These are phyloP conservation scores for Zoysia pacifica DNA, from an alignment of 176 grass and related monocot species.

Conservation along the genomic window DNA sequence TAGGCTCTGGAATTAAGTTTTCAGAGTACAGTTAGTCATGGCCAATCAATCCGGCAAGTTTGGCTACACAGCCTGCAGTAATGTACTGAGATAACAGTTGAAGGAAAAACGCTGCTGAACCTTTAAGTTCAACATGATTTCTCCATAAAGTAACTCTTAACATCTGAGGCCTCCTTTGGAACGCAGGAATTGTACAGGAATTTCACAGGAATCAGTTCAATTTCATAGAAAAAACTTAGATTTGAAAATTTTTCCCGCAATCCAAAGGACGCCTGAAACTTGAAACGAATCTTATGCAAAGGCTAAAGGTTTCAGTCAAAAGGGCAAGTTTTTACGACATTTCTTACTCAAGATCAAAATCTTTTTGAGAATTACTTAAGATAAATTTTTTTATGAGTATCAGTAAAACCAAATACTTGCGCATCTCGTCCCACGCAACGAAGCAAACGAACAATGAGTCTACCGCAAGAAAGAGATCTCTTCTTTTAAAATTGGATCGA, in stretches of 20 bases:
- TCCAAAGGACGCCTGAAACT: not conserved
- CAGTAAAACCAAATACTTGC: not conserved
- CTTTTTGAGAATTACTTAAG: not conserved
- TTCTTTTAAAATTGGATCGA: not conserved
- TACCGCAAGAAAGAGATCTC: not conserved
- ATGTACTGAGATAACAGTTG: constrained; percentile 6
- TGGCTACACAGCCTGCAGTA: not conserved
- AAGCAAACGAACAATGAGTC: not conserved
- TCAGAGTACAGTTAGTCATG: constrained; percentile 16
- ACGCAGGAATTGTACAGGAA: too few species aligned
- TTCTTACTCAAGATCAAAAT: not conserved
- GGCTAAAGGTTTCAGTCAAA: constrained; percentile 7
- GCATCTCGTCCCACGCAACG: not conserved
- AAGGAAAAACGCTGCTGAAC: not conserved
- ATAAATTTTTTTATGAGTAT: not conserved
- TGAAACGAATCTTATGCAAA: not conserved
- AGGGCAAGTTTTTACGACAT: constrained; percentile 13
- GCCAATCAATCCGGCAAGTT: constrained; percentile 22
- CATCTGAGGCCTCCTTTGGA: too few species aligned
- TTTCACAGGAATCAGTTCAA: too few species aligned
- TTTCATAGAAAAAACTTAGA: too few species aligned
- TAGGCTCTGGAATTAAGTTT: constrained; percentile 60
- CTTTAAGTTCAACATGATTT: not conserved
- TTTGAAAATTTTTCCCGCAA: too few species aligned
- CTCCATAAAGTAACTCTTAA: too few species aligned